Evolutionary conservation across 1,284 basidiomycete genomes (phyloP), one percentile per base, ranked within the genome.

Genomic region (Fistulinella cinereoalba): DNA sequence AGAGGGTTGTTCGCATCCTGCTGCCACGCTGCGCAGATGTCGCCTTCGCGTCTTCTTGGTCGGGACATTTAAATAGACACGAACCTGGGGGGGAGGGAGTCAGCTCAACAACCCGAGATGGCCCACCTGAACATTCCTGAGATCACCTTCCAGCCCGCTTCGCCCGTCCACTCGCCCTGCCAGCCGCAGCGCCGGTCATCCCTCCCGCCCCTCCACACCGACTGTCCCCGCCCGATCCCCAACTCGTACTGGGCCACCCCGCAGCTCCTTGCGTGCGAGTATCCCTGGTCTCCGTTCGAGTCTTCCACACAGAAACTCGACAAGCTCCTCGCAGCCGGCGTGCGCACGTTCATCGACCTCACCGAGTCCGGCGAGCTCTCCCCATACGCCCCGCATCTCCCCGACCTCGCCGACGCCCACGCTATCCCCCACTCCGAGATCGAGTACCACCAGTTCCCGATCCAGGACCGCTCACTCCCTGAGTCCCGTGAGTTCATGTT

Each of bases 201-300:
- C 0, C 48, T 61, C 0, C 43, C 60, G 0, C 54, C 41, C 41
- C 32, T 54, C 37, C n/a, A 24, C 47, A 50, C 53, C 0, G 43
- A 47, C 32, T 52, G 40, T 38, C 65, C 76, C 0, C 77, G 81
- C 2, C 85, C 85, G 21, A 81, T 88, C 57, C 83, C 83, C 12
- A 88, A 88, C 67, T 86, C 83, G 0, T 88, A 88, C 70, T 88
- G 86, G 86, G 85, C 85, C 0, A 86, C 85, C 0, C 74, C 80
- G 0, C 68, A 72, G 12, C 75, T 88, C 25, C 73, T 88, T 47
- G 85, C 84, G 1, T 87, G 84, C 74, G 85, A 89, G 61, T 88
- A 88, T 61, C 86, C 86, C 0, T 88, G 81, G 77, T 72, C 81
- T 37, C 81, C 85, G 11, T 63, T 52, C 48, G 55, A 72, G 65